These are phyloP conservation scores for Monosporascus sp. DNA, from an alignment of 2,329 filamentous ascomycete species.

Conservation along the genomic window DNA sequence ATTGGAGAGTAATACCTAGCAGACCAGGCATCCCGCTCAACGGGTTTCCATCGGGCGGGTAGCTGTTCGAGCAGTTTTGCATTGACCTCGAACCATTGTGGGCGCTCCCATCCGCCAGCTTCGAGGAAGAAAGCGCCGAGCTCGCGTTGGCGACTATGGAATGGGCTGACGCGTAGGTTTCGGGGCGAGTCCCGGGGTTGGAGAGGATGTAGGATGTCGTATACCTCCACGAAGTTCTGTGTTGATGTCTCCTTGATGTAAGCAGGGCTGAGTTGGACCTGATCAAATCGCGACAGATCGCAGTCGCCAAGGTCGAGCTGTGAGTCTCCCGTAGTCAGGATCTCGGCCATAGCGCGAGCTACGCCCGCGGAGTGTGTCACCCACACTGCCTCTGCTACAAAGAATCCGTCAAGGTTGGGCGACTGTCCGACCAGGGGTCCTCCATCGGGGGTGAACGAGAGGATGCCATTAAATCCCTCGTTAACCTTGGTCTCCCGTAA, in stretches of 20 bases:
- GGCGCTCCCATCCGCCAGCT: constrained; percentile 55
- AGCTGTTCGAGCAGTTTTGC: constrained; percentile 43
- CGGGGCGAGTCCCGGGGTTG: constrained; percentile 53
- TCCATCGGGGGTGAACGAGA: constrained; percentile 62
- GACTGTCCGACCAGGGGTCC: constrained; percentile 54
- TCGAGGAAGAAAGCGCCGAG: constrained; percentile 57
- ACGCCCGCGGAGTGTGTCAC: constrained; percentile 62
- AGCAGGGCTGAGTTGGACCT: constrained; percentile 49
- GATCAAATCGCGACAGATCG: constrained; percentile 56
- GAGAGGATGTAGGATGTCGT: constrained; percentile 59
- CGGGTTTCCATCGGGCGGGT: constrained; percentile 48
- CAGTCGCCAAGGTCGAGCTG: constrained; percentile 53
- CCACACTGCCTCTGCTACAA: constrained; percentile 61
- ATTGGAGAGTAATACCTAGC: constrained; percentile 52
- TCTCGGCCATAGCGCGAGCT: constrained; percentile 53
- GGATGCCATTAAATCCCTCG: constrained; percentile 60
- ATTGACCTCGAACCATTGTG: constrained; percentile 58
- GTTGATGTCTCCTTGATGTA: constrained; percentile 56
- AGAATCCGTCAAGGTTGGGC: constrained; percentile 56
- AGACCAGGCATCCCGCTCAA: constrained; percentile 55
- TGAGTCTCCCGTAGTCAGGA: constrained; percentile 51
- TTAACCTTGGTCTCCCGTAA: constrained; percentile 46
- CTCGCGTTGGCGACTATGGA: constrained; percentile 47
- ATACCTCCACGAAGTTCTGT: constrained; percentile 60
- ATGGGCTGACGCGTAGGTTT: constrained; percentile 54